Percentiles rank a stretch among this genome's conserved stretches.
phyloP scores from a whole-genome alignment of 495 filamentous ascomycete genomes.

The Penicillium pancosmium region DNA sequence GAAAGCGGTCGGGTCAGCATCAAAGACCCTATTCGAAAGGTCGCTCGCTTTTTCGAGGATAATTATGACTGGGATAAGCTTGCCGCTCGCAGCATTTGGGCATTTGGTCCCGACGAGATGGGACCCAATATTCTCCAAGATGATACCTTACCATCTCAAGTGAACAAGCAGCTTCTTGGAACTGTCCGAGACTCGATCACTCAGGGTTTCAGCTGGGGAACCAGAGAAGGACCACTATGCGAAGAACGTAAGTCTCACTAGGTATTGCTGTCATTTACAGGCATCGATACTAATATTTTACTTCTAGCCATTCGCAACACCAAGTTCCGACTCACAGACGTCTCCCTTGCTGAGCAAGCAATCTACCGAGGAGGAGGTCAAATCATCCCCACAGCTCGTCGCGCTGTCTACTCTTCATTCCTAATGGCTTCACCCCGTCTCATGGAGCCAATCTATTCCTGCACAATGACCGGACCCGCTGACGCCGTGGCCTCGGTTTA shows the following conservation, averaged over 20 bases:
- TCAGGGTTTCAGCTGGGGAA: constrained; percentile 95
- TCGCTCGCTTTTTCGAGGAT: constrained; percentile 95
- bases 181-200: constrained; percentile 87
- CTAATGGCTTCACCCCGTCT: constrained; percentile 94
- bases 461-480: constrained; percentile 89
- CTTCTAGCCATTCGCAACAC: constrained; percentile 85
- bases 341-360: constrained; percentile 80
- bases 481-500: constrained; percentile 87
- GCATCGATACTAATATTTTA: constrained; percentile 16
- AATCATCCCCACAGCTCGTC: constrained; percentile 91
- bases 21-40: constrained; percentile 88
- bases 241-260: constrained; percentile 82
- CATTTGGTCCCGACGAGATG: constrained; percentile 94
- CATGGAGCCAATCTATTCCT: constrained; percentile 94
- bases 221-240: constrained; percentile 92
- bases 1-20: constrained; percentile 88
- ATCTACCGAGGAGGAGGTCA: constrained; percentile 96
- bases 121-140: constrained; percentile 97
- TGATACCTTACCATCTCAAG: constrained; percentile 86
- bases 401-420: constrained; percentile 92
- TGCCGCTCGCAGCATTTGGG: constrained; percentile 94
- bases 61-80: constrained; percentile 97
- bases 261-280: neutral
- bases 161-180: constrained; percentile 88
- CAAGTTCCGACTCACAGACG: constrained; percentile 92